phyloP scores from a whole-genome alignment of 768 basidiomycete genomes.

The Dentipellis sp. region DNA sequence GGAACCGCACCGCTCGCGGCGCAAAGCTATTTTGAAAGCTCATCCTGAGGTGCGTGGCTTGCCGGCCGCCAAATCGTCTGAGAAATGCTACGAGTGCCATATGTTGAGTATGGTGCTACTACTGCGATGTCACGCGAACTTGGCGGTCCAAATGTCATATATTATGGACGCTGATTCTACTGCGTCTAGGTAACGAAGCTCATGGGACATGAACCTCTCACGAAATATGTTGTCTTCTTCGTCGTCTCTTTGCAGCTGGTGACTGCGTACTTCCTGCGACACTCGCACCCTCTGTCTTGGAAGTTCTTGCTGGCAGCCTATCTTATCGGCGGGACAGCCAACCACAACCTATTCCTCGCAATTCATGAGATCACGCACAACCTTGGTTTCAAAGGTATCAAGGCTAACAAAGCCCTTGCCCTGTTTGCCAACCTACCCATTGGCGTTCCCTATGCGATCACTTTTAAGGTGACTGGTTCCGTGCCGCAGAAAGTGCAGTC shows the following conservation, averaged over 20 bases:
- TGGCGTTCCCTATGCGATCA: constrained; percentile 88
- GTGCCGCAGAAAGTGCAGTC: neutral
- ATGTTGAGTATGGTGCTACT: neutral
- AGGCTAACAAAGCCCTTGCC: constrained; percentile 79
- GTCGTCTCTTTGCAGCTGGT: constrained; percentile 75
- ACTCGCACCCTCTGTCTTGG: constrained; percentile 59
- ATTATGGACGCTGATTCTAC: neutral
- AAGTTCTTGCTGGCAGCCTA: constrained; percentile 75
- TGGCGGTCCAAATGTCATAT: neutral
- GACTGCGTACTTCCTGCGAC: constrained; percentile 54
- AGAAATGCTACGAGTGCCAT: neutral
- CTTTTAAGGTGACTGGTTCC: constrained; percentile 68
- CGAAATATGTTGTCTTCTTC: constrained; percentile 79
- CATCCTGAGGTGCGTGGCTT: constrained; percentile 70
- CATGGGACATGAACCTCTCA: constrained; percentile 91
- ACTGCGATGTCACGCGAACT: neutral
- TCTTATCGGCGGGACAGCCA: constrained; percentile 84
- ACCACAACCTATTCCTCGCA: constrained; percentile 96
- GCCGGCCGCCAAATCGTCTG: neutral
- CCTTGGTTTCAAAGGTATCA: constrained; percentile 79
- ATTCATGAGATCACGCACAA: constrained; percentile 99
- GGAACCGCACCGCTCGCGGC: constrained; percentile 86
- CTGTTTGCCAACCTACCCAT: constrained; percentile 92
- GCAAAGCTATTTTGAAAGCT: constrained; percentile 86
- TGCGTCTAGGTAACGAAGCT: constrained; percentile 73